Conservation (phyloP, 2,329 filamentous ascomycete species). For the Cercospora zeae-maydis region DNA sequence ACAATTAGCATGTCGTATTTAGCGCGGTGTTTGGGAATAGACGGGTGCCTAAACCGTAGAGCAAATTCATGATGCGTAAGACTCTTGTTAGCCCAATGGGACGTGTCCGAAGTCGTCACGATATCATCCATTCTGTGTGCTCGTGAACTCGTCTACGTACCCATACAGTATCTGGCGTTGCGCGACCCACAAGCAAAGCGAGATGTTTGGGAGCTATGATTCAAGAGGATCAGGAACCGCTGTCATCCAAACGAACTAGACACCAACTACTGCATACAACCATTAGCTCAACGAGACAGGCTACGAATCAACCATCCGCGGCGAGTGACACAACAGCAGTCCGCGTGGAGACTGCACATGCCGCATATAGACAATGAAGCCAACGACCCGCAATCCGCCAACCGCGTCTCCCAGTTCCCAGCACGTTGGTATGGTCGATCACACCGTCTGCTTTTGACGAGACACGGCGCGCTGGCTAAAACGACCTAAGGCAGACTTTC, state of each 20-base stretch:
- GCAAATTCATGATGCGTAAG: neutral
- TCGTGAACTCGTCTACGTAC: neutral
- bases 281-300: constrained; percentile 3
- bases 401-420: neutral
- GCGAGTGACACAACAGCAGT: neutral
- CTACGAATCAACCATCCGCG: constrained; percentile 1
- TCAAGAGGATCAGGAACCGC: neutral
- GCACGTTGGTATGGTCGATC: neutral
- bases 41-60: neutral
- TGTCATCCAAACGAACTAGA: constrained; percentile 5
- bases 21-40: constrained; percentile 6
- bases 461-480: constrained; percentile 3
- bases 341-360: constrained; percentile 4
- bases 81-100: neutral
- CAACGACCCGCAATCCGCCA: neutral
- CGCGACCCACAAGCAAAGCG: neutral
- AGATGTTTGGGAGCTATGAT: neutral
- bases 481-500: constrained; percentile 9
- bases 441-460: constrained; percentile 6
- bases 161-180: neutral
- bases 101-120: neutral
- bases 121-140: neutral
- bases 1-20: neutral
- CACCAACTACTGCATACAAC: constrained; percentile 12
- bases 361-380: neutral